These are phyloP conservation scores for Artemisia tridentata DNA, from an alignment of 129 eudicot species.

Conservation along the genomic window DNA sequence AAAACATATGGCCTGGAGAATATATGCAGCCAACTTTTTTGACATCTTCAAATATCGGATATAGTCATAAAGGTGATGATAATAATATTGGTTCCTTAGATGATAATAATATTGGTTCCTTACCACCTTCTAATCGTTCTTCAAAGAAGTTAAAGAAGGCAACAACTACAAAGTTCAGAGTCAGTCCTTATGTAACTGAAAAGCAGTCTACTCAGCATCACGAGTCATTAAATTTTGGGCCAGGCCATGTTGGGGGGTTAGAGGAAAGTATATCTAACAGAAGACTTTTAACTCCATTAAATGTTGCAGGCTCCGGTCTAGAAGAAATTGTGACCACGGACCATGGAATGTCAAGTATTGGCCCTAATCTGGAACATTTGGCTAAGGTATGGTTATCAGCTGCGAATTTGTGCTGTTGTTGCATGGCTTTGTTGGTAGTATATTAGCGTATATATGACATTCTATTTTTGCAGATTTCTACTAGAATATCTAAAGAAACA, in stretches of 20 bases:
- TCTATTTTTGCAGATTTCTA: slow-evolving; percentile 50
- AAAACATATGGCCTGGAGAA: slow-evolving; percentile 12
- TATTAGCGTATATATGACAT: slow-evolving; percentile 21
- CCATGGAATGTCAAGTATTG: too few relatives aligned
- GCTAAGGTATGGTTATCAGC: slow-evolving; percentile 48
- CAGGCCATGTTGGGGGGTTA: slow-evolving; percentile 17
- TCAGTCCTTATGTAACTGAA: slow-evolving; percentile 28
- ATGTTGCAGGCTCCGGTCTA: slow-evolving; percentile 26
- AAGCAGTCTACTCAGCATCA: slow-evolving; percentile 20
- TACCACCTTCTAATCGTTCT: slow-evolving; percentile 32
- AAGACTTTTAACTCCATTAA: slow-evolving; percentile 24
- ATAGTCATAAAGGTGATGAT: slow-evolving; percentile 19
- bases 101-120: slow-evolving; percentile 22
- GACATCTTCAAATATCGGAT: slow-evolving; percentile 18
- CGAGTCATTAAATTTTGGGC: slow-evolving; percentile 21
- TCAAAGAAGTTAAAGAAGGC: slow-evolving; percentile 25
- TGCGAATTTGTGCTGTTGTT: neutral
- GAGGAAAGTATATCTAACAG: slow-evolving; percentile 4
- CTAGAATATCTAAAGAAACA: slow-evolving; percentile 44
- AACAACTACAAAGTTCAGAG: slow-evolving; percentile 27
- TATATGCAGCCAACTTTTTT: slow-evolving; percentile 17
- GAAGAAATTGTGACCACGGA: slow-evolving; percentile 19
- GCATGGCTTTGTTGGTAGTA: neutral
- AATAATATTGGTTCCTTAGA: too few relatives aligned
- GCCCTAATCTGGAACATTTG: slow-evolving; percentile 39